These are phyloP conservation scores for Populus hybrid DNA, from an alignment of 441 rosid genomes.

Conservation along the genomic window DNA sequence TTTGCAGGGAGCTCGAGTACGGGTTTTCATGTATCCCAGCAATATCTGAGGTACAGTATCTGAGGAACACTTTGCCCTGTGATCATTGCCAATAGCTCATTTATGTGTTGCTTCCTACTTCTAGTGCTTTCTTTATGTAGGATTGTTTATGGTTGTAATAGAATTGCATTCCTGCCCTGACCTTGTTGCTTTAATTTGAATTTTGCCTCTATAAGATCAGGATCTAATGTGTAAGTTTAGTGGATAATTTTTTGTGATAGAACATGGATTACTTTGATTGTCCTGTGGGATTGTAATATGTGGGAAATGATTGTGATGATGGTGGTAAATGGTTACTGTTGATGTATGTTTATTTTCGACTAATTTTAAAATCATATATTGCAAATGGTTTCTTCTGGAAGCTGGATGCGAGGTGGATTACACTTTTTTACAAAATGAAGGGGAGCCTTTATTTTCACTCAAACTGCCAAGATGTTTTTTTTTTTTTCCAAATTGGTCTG, in stretches of 20 bases:
- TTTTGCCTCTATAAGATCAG: background rate
- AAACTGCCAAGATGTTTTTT: background rate
- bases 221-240: background rate
- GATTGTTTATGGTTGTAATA: background rate
- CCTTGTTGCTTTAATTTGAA: background rate
- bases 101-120: background rate
- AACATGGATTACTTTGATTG: background rate
- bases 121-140: background rate
- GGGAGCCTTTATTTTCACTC: background rate
- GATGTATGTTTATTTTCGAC: background rate
- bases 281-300: background rate
- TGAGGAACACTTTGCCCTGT: background rate
- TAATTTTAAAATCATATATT: background rate
- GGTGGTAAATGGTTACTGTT: background rate
- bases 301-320: background rate
- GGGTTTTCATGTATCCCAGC: slow-evolving; percentile 95
- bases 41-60: slow-evolving; percentile 51
- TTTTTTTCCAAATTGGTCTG: background rate
- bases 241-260: background rate
- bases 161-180: background rate
- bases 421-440: background rate
- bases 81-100: background rate
- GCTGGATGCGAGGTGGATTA: background rate
- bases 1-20: slow-evolving; percentile 59
- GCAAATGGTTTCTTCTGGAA: background rate